Base-by-base conservation (phyloP, 208 protist species). In the Leishmania turanica region DNA sequence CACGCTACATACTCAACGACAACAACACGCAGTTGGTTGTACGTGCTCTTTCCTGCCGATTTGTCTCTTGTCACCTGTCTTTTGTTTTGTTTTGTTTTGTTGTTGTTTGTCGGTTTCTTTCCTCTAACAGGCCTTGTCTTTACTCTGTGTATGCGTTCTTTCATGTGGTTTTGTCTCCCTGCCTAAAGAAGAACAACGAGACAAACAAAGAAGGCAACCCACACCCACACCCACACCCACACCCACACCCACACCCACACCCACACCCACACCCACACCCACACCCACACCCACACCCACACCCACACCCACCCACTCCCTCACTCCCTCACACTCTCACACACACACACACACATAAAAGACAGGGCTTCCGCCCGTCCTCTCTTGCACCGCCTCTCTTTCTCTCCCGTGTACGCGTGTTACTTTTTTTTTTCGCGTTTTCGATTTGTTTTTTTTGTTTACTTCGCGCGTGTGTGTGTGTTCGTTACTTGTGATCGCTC, bases 11-110 rank as follows among this genome's bases (percentile, higher is more conserved):
- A 51, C 40, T n/a, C 66, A 45, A 8, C 24, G 31, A 71, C 69
- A 73, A 24, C 24, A 31, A 73, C 47, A 73, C 69, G 17, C 24
- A 73, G 69, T 73, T 73, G 45, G 69, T 73, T 73, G 69, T 54
- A 54, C 45, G 69, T 51, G 7, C 69, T 53, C 69, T 73, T 37
- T 31, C n/a, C 17, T 51, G 45, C 27, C 24, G 45, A 54, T 73
- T 73, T 73, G 69, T 31, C 51, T 73, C n/a, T 21, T 73, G 69
- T 73, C 40, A 71, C 42, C 66, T 73, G 4, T 53, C 24, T 73
- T 53, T 73, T 13, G 31, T 31, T 49, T 72, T n/a, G 11, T 42
- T 69, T 68, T 37, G 7, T 42, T 70, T 34, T 68, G n/a, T 42
- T n/a, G 7, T 68, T 42, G n/a, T 13, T 13, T 69, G 13, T 69